Base-by-base conservation (phyloP, 2,329 filamentous ascomycete species). In the Neonectria neomacrospora region DNA sequence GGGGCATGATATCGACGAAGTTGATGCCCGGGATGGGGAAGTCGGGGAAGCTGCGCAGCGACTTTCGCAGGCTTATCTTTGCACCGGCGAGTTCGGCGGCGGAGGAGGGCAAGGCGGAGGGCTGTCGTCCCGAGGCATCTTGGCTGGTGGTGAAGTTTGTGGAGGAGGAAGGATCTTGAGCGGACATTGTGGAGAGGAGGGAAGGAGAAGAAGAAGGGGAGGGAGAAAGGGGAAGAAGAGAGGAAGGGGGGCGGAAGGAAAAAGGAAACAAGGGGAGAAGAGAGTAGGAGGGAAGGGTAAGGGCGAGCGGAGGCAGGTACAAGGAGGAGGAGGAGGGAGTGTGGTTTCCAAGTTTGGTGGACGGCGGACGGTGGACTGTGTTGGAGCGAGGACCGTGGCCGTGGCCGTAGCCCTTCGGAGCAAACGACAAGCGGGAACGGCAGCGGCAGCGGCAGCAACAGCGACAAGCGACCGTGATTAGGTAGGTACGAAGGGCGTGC, bases 1-100 rank as follows among this genome's bases (percentile, higher is more conserved):
- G 90, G 65, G 96, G 96, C 80, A 99, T 90, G 81, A 99, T 98
- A 78, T 99, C 96, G 83, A 97, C 93, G 81, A 99, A 99, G 75
- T 97, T 86, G 77, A 99, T 95, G 79, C 96, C 95, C 48, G 91
- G 90, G 70, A 91, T 90, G 63, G 95, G 95, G 83, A 97, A 98
- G 85, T 98, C 93, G 75, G 90, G 88, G 82, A 93, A 97, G 79
- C 94, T 90, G 80, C 92, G 92, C 72, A 98, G 88, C 64, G 91
- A 88, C 71, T 82, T 80, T 76, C 89, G 81, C 85, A 85, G 94
- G 86, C 81, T 91, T 86, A 89, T 82, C 86, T 89, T 87, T 85
- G 85, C 85, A 88, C 86, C 73, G 86, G 86, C 78, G 86, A 88
- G 85, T 88, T 88, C 80, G 86, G 86, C 72, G 86, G 86, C 75